phyloP scores from a whole-genome alignment of 2,329 filamentous ascomycete genomes.

The Colletotrichum godetiae region DNA sequence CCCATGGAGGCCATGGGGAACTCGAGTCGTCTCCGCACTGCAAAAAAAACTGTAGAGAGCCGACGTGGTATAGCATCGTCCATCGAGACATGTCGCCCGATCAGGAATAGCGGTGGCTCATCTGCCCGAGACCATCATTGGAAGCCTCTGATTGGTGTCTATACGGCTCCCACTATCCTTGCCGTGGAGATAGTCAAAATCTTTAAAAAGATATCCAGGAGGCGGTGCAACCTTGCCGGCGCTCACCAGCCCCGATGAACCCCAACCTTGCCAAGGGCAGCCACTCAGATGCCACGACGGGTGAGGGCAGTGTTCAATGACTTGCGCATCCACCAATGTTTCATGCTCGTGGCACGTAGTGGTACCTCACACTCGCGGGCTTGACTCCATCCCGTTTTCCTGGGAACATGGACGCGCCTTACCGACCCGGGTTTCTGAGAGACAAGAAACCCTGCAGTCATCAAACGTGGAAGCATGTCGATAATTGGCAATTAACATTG shows the following conservation, averaged over 20 bases:
- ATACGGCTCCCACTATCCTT: slow-evolving; percentile 34
- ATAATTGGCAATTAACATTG: slow-evolving; percentile 16
- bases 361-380: neutral
- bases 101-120: slow-evolving; percentile 36
- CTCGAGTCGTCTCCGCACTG: neutral
- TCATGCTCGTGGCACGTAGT: slow-evolving; percentile 15
- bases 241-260: slow-evolving; percentile 26
- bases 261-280: slow-evolving; percentile 29
- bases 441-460: slow-evolving; percentile 25
- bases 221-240: slow-evolving; percentile 34
- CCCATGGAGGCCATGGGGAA: neutral
- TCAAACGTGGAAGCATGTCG: slow-evolving; percentile 28
- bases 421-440: slow-evolving; percentile 20
- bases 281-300: slow-evolving; percentile 19
- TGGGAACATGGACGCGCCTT: slow-evolving; percentile 21
- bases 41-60: slow-evolving; percentile 8
- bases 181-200: slow-evolving; percentile 33
- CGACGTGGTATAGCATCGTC: slow-evolving; percentile 18
- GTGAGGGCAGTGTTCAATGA: slow-evolving; percentile 15
- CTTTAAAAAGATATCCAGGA: slow-evolving; percentile 37
- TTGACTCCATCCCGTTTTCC: slow-evolving; percentile 21
- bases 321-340: slow-evolving; percentile 23
- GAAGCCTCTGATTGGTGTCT: slow-evolving; percentile 27
- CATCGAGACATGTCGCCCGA: slow-evolving; percentile 35
- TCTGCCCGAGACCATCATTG: slow-evolving; percentile 10